Percentiles rank a stretch among this genome's conserved stretches.
phyloP scores from a whole-genome alignment of 108 stramenopile species.

The Seminavis robusta region DNA sequence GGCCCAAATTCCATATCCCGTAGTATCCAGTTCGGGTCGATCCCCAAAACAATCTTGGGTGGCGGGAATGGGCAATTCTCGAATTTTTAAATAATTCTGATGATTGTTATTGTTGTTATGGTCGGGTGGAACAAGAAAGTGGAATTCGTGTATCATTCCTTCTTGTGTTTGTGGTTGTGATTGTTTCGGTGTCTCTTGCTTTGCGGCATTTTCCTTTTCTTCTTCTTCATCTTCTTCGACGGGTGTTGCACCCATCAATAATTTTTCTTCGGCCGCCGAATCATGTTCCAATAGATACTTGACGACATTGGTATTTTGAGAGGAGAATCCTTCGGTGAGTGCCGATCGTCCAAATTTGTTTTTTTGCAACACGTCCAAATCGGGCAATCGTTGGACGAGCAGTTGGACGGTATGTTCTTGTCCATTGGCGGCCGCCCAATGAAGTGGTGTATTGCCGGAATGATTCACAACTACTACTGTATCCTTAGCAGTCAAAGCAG shows the following conservation, averaged over 20 bases:
- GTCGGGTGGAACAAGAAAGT: constrained; percentile 16
- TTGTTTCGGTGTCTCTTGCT: constrained; percentile 8
- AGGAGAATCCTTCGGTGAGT: constrained; percentile 81
- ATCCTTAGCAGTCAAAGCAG: constrained; percentile 21
- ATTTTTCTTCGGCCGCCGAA: constrained; percentile 78
- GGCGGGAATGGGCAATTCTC: constrained; percentile 55
- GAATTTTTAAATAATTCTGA: too few relatives aligned
- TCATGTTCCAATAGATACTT: constrained; percentile 77
- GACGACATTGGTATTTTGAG: constrained; percentile 59
- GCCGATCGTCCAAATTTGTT: constrained; percentile 83
- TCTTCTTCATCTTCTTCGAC: constrained; percentile 15
- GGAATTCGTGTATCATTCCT: constrained; percentile 58
- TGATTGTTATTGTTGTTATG: not conserved
- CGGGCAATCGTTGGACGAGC: constrained; percentile 38
- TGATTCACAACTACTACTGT: constrained; percentile 31
- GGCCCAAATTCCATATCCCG: constrained; percentile 84
- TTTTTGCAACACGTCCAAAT: constrained; percentile 67
- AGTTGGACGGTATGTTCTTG: constrained; percentile 47
- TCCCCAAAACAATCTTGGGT: not conserved
- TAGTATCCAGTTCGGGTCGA: constrained; percentile 65
- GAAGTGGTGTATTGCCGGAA: constrained; percentile 78
- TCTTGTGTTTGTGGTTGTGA: too few relatives aligned
- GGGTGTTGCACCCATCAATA: constrained; percentile 34
- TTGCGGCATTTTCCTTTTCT: not conserved
- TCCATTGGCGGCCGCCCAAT: constrained; percentile 83